Percentiles rank a stretch among this genome's conserved stretches.
Evolutionary conservation across 2,329 filamentous ascomycete species (phyloP).

Genomic region (Fusarium gaditjirri): DNA sequence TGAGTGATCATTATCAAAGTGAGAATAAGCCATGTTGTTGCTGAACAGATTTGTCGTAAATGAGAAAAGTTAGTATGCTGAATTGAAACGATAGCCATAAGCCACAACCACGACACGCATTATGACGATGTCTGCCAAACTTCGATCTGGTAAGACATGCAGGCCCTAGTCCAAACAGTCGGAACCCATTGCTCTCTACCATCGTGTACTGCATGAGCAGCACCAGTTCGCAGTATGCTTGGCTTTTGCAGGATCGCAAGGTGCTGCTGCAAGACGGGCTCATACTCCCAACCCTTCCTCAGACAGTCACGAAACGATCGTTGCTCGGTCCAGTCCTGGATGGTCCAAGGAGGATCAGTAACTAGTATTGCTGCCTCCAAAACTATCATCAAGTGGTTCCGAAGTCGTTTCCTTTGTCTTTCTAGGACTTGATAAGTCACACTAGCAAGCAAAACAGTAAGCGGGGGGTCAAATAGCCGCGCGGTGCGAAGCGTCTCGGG

Average conservation of each 20-base stretch:
- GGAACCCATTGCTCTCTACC: background rate
- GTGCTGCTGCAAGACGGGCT: background rate
- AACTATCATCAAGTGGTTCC: background rate
- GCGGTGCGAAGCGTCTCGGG: slow-evolving; percentile 31
- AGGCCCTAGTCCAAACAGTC: background rate
- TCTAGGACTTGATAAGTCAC: slow-evolving; percentile 10
- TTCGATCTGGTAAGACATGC: slow-evolving; percentile 16
- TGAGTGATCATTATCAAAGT: background rate
- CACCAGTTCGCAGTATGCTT: slow-evolving; percentile 8
- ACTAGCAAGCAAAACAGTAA: slow-evolving; percentile 18
- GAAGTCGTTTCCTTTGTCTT: slow-evolving; percentile 22
- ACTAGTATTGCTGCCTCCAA: background rate
- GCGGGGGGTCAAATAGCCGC: slow-evolving; percentile 23
- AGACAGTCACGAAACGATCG: background rate
- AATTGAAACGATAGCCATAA: slow-evolving; percentile 17
- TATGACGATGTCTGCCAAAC: slow-evolving; percentile 3
- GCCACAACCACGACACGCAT: background rate
- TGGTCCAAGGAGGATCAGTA: background rate
- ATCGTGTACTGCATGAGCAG: background rate
- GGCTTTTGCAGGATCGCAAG: slow-evolving; percentile 5
- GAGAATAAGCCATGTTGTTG: background rate
- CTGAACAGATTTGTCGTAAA: background rate
- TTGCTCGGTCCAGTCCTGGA: background rate
- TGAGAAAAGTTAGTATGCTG: background rate
- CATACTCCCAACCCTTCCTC: background rate